Conservation (phyloP, 2,329 filamentous ascomycete species). For the Aphanocladium album region DNA sequence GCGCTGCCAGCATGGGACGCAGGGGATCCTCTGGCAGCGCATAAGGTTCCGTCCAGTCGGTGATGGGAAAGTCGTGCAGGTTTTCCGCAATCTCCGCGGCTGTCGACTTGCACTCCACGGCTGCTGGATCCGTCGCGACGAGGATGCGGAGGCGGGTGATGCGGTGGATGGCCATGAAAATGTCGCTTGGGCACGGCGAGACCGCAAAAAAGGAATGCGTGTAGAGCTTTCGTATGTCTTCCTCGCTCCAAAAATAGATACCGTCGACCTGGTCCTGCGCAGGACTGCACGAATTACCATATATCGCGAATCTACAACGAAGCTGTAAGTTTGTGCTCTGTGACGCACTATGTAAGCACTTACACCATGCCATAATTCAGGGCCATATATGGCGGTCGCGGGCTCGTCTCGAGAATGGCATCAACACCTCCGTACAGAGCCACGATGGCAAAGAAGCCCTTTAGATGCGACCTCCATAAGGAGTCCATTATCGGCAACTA, state of each 20-base stretch:
- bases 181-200: neutral
- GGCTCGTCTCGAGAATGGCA: neutral
- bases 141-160: neutral
- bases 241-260: neutral
- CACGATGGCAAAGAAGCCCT: neutral
- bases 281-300: neutral
- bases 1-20: neutral
- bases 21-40: neutral
- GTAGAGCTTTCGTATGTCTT: neutral
- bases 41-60: neutral
- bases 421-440: neutral
- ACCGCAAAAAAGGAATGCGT: neutral
- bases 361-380: neutral
- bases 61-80: neutral
- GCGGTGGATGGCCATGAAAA: neutral
- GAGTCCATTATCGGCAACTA: neutral
- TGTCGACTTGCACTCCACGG: neutral
- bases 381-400: neutral
- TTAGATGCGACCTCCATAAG: neutral
- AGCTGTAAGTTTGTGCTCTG: neutral
- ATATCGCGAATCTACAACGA: neutral
- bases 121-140: neutral
- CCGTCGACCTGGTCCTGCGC: neutral
- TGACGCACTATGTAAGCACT: neutral
- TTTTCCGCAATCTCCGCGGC: neutral